Conservation (phyloP, 2,329 filamentous ascomycete genomes). For the Tolypocladium inflatum region DNA sequence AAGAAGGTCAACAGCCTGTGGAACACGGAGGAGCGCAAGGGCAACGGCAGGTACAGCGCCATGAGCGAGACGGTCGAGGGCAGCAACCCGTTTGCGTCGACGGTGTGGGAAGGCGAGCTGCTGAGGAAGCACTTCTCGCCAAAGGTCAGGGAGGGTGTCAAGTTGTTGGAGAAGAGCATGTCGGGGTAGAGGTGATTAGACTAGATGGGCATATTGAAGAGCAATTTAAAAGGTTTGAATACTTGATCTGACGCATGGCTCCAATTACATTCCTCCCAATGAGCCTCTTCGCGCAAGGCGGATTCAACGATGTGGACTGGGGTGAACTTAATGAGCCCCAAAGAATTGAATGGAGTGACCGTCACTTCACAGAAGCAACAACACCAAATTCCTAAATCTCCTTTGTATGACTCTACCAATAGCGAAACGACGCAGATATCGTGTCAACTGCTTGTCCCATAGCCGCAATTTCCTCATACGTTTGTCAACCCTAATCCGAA, state of each 20-base stretch:
- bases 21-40: constrained; percentile 88
- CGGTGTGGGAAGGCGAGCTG: constrained; percentile 89
- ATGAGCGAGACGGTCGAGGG: constrained; percentile 65
- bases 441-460: not conserved
- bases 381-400: not conserved
- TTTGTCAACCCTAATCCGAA: not conserved
- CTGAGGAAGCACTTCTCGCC: constrained; percentile 79
- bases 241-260: not conserved
- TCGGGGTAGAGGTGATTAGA: constrained; percentile 13
- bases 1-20: constrained; percentile 79
- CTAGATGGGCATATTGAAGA: not conserved
- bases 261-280: not conserved
- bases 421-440: not conserved
- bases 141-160: constrained; percentile 67
- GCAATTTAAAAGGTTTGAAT: not conserved
- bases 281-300: not conserved
- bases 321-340: not conserved
- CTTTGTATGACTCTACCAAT: not conserved
- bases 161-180: constrained; percentile 59
- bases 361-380: not conserved
- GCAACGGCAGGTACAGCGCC: constrained; percentile 78
- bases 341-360: not conserved
- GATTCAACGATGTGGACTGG: not conserved
- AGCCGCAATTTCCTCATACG: not conserved
- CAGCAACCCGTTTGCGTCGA: constrained; percentile 83